phyloP scores from a whole-genome alignment of 305 asterid genomes.

The Fraxinus velutina region DNA sequence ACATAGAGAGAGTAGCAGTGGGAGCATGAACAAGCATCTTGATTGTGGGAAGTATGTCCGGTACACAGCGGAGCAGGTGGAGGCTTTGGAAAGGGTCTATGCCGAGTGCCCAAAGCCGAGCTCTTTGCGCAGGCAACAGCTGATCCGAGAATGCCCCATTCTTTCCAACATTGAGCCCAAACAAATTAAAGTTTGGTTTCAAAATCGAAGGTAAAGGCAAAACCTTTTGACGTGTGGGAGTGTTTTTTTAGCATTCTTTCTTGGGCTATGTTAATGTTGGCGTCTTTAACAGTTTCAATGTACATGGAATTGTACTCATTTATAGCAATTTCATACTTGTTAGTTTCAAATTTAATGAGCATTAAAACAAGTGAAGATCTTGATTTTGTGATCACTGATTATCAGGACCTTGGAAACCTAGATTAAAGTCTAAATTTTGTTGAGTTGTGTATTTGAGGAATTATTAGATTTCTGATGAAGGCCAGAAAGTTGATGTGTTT shows the following conservation, averaged over 20 bases:
- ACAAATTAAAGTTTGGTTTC: slow-evolving; percentile 97
- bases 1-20: slow-evolving; percentile 71
- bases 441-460: slow-evolving; percentile 14
- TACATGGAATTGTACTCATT: neutral
- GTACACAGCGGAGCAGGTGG: slow-evolving; percentile 91
- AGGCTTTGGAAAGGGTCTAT: slow-evolving; percentile 90
- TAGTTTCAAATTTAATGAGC: neutral
- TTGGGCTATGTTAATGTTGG: neutral
- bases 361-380: neutral
- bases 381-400: slow-evolving; percentile 14
- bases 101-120: slow-evolving; percentile 93
- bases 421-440: neutral
- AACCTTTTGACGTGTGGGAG: neutral
- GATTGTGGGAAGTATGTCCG: slow-evolving; percentile 86
- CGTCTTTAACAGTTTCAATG: neutral
- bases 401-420: neutral
- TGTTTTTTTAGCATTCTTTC: neutral
- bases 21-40: slow-evolving; percentile 62
- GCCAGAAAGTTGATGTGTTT: neutral
- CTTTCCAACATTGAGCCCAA: slow-evolving; percentile 81
- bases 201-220: slow-evolving; percentile 65
- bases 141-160: slow-evolving; percentile 84
- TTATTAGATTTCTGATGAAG: neutral
- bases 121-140: slow-evolving; percentile 80
- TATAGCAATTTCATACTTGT: neutral